These are phyloP conservation scores for Protea cynaroides DNA, from an alignment of 164 flowering plant species.

Conservation along the genomic window DNA sequence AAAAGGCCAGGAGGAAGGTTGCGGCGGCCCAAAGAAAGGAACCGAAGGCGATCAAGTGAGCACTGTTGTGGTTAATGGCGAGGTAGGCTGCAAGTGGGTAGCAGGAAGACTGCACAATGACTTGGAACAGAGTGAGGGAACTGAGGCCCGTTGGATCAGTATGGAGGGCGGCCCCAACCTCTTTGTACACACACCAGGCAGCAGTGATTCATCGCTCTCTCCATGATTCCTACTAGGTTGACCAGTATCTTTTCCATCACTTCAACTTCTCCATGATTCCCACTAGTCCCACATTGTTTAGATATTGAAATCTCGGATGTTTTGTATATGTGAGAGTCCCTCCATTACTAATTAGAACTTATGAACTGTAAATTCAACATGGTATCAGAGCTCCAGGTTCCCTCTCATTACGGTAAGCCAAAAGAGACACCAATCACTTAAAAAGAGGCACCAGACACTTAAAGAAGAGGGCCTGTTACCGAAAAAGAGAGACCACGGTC, in stretches of 20 bases:
- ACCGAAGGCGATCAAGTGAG: slow-evolving; percentile 74
- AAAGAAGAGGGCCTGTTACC: too few species aligned
- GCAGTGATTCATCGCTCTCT: slow-evolving; percentile 76
- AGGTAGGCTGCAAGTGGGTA: slow-evolving; percentile 75
- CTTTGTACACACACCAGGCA: slow-evolving; percentile 80
- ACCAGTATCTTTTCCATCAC: slow-evolving; percentile 51
- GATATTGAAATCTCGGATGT: too few species aligned
- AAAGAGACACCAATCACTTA: too few species aligned
- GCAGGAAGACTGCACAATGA: slow-evolving; percentile 71
- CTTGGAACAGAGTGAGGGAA: slow-evolving; percentile 65
- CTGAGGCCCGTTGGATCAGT: slow-evolving; percentile 72
- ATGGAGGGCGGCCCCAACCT: slow-evolving; percentile 76
- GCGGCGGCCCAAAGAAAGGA: slow-evolving; percentile 91
- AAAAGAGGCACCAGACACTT: too few species aligned
- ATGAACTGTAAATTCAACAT: too few species aligned
- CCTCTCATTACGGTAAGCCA: too few species aligned
- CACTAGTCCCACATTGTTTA: too few species aligned
- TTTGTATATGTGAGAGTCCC: too few species aligned
- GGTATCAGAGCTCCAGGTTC: too few species aligned
- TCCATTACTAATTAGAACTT: too few species aligned
- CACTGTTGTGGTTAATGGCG: slow-evolving; percentile 64
- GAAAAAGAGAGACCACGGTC: too few species aligned
- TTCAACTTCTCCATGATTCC: slow-evolving; percentile 37
- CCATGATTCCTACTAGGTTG: slow-evolving; percentile 80
- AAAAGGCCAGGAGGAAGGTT: slow-evolving; percentile 79